Percentiles rank a stretch among this genome's conserved stretches.
phyloP scores from a whole-genome alignment of 768 basidiomycete species.

The Tylopilus sp. region DNA sequence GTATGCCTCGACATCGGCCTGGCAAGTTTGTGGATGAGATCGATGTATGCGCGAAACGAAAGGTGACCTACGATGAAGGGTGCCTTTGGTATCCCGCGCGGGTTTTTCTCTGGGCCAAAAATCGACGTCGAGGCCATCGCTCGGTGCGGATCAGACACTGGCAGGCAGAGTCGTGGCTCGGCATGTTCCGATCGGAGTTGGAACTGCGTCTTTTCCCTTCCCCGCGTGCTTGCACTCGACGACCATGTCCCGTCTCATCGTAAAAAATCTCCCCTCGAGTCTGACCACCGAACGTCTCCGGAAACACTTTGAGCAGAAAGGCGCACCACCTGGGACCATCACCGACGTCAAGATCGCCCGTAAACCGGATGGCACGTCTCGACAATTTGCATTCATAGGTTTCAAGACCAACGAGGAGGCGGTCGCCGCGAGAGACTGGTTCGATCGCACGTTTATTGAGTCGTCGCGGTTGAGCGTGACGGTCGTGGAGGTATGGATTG shows the following conservation, averaged over 20 bases:
- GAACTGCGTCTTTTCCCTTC: not conserved
- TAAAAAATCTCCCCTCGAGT: slow-evolving; percentile 77
- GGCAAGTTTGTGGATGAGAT: not conserved
- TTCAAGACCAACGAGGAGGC: slow-evolving; percentile 83
- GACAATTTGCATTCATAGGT: slow-evolving; percentile 91
- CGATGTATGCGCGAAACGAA: not conserved
- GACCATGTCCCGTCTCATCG: slow-evolving; percentile 75
- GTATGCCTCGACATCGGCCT: slow-evolving; percentile 88
- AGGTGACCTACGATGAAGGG: slow-evolving; percentile 80
- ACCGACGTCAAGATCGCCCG: slow-evolving; percentile 85
- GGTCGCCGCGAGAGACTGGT: slow-evolving; percentile 71
- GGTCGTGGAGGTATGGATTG: slow-evolving; percentile 60
- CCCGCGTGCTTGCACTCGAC: not conserved
- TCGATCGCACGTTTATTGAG: slow-evolving; percentile 79
- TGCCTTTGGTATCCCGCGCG: slow-evolving; percentile 91
- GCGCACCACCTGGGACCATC: slow-evolving; percentile 60
- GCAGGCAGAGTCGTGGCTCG: slow-evolving; percentile 1
- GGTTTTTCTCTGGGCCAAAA: slow-evolving; percentile 59
- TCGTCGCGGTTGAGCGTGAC: slow-evolving; percentile 73
- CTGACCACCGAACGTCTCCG: slow-evolving; percentile 61
- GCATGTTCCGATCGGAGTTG: slow-evolving; percentile 28
- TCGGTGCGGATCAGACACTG: not conserved
- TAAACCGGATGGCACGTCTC: slow-evolving; percentile 72
- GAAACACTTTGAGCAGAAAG: slow-evolving; percentile 63
- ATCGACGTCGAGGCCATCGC: slow-evolving; percentile 26